Evolutionary conservation across 352 stramenopile species (phyloP), one percentile per base, ranked within the genome.

Genomic region (Phytopythium helicoides): DNA sequence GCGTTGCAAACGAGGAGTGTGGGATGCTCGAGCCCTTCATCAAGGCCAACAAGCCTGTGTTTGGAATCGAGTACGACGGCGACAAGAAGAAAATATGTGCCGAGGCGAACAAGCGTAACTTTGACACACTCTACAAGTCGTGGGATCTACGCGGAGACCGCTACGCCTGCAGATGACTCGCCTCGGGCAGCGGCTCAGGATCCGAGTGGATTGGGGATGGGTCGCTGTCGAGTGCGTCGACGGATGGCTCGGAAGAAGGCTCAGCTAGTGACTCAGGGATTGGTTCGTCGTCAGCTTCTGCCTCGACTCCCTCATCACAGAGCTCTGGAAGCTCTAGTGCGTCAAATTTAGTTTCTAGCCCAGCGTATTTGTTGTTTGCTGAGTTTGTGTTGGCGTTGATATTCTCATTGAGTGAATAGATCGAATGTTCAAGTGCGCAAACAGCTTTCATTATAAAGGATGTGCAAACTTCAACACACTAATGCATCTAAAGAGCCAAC

Each of bases 31-130:
- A 52, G 35, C 63, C 62, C 25, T 86, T 88, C 52, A 66, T 81
- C 33, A 39, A 66, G 21, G 48, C 59, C 28, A 56, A 73, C 56
- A 88, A 86, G 53, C 52, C 73, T n/a, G 74, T 88, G 48, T 75
- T 86, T 42, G 63, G 68, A 15, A 72, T 85, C 34, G 77, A 88
- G 52, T 86, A 85, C 64, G 55, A 71, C 10, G 66, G 66, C 18
- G 39, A 64, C 54, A 73, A 73, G 54, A 28, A 46, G 10, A 35
- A 31, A 11, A 56, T 44, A 16, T 78, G 68, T 40, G 25, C 54
- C 16, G 47, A 50, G 33, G 61, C 64, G 26, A 78, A 78, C 37
- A 40, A 52, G 52, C 47, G 67, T 18, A 31, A 73, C 40, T 66
- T 75, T 16, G 69, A 75, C 46, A 79, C 69, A 25, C 48, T 74